Base-by-base conservation (phyloP, 1,284 basidiomycete genomes). In the Naganishia sp. region DNA sequence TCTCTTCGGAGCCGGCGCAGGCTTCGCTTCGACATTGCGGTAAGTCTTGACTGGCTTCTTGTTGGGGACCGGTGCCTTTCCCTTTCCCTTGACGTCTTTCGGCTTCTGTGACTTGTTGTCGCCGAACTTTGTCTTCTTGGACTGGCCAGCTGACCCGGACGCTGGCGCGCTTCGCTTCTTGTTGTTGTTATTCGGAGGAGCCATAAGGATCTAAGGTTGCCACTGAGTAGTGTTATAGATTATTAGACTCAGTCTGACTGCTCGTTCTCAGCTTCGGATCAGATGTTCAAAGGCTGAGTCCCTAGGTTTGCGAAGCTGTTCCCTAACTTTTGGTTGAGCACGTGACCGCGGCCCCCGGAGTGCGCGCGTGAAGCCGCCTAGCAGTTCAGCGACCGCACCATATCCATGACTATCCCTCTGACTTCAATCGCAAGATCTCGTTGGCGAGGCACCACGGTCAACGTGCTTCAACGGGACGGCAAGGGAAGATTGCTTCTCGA, bases 21-120 rank as follows among this genome's bases (percentile, higher is more conserved):
- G 36, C 59, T 61, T 61, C 23, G 49, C 59, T 10, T 61, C 59
- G 0, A 39, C 39, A 25, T 16, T 52, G 25, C 59, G 59, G 45
- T 61, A 28, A 16, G 16, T 52, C 23, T 61, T 61, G 48, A 61
- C 31, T 6, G 59, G 53, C 53, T 55, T 63, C 43, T 57, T 57
- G 31, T 23, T 49, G 3, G 45, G 31, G 36, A 56, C 43, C 16
- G 65, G 45, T 15, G 61, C 59, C 31, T 67, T 67, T n/a, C 66
- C 48, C 48, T 64, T 67, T 9, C 46, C 45, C 28, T 56, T 61
- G 59, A 61, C 33, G 48, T 61, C 59, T 39, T 52, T 61, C 15
- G 33, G 6, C n/a, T 50, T 52, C 48, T 61, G 49, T 0, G 48
- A 28, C 36, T 61, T 61, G 48, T 18, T 61, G 36, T 61, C 49